Conservation (phyloP, 768 basidiomycete genomes). For the Sporobolomyces pararoseus region DNA sequence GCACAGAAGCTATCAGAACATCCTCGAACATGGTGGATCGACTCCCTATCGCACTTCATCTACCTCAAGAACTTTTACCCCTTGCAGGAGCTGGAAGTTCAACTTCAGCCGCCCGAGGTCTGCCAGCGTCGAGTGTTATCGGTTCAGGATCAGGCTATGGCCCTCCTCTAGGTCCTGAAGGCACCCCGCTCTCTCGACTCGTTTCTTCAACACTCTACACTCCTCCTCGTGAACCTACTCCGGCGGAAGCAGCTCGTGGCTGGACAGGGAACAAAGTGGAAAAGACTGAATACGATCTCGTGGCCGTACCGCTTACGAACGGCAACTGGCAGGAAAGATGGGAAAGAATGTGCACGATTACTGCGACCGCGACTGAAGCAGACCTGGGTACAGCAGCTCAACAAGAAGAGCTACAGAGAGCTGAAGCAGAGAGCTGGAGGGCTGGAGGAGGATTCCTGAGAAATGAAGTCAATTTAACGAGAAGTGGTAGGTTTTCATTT, state of each 20-base stretch:
- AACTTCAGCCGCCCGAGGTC: not conserved
- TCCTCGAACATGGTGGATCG: constrained; percentile 17
- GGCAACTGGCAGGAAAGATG: constrained; percentile 80
- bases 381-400: constrained; percentile 50
- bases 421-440: constrained; percentile 80
- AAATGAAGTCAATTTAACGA: constrained; percentile 83
- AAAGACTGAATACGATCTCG: constrained; percentile 65
- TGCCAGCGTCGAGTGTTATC: constrained; percentile 44
- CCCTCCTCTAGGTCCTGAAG: constrained; percentile 33
- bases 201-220: constrained; percentile 34
- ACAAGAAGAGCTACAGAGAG: constrained; percentile 49
- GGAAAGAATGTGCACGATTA: constrained; percentile 68
- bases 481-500: constrained; percentile 66
- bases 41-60: constrained; percentile 44
- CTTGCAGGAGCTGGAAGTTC: constrained; percentile 26
- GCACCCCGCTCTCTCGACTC: constrained; percentile 37
- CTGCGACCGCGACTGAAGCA: constrained; percentile 51
- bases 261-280: constrained; percentile 19
- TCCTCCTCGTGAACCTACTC: constrained; percentile 32
- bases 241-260: constrained; percentile 36
- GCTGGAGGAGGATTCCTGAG: constrained; percentile 68
- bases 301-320: constrained; percentile 86
- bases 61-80: constrained; percentile 40
- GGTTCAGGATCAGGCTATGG: constrained; percentile 39
- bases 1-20: too few relatives aligned